A percentile compares a stretch with the other conserved stretches of the same genome.
phyloP scores from a whole-genome alignment of 1,284 basidiomycete species.

The Malassezia dermatis region DNA sequence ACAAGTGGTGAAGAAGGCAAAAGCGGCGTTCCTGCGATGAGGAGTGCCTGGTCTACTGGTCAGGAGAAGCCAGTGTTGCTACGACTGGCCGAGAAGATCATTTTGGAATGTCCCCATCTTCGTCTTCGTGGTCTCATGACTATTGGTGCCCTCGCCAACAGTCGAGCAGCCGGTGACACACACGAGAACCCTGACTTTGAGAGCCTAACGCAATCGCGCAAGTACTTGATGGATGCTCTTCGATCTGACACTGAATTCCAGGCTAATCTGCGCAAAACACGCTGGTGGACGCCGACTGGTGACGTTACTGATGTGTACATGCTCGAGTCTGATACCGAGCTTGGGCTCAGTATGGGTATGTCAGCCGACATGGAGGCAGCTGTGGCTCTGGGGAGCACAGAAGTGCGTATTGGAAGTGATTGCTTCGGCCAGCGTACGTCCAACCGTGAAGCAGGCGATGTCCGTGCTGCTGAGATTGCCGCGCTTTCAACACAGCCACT shows the following conservation, averaged over 20 bases:
- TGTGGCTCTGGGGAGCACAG: slow-evolving; percentile 68
- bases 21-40: slow-evolving; percentile 66
- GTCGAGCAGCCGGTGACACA: slow-evolving; percentile 10
- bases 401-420: slow-evolving; percentile 81
- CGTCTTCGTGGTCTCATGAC: slow-evolving; percentile 84
- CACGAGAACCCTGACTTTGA: slow-evolving; percentile 72
- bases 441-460: slow-evolving; percentile 9
- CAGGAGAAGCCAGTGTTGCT: slow-evolving; percentile 50
- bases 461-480: slow-evolving; percentile 5
- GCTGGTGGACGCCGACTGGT: slow-evolving; percentile 10
- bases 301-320: slow-evolving; percentile 17
- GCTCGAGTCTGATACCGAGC: slow-evolving; percentile 41
- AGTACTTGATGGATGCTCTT: slow-evolving; percentile 53
- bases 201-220: slow-evolving; percentile 58
- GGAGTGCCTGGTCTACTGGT: slow-evolving; percentile 21
- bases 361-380: slow-evolving; percentile 86
- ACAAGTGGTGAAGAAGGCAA: slow-evolving; percentile 84
- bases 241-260: slow-evolving; percentile 9
- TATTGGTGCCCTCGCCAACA: slow-evolving; percentile 61
- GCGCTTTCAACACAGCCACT: slow-evolving; percentile 19
- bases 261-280: not conserved
- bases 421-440: slow-evolving; percentile 62
- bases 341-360: slow-evolving; percentile 95
- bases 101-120: slow-evolving; percentile 63
- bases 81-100: slow-evolving; percentile 62